phyloP scores from a whole-genome alignment of 306 rosid genomes.

The Alnus glutinosa region DNA sequence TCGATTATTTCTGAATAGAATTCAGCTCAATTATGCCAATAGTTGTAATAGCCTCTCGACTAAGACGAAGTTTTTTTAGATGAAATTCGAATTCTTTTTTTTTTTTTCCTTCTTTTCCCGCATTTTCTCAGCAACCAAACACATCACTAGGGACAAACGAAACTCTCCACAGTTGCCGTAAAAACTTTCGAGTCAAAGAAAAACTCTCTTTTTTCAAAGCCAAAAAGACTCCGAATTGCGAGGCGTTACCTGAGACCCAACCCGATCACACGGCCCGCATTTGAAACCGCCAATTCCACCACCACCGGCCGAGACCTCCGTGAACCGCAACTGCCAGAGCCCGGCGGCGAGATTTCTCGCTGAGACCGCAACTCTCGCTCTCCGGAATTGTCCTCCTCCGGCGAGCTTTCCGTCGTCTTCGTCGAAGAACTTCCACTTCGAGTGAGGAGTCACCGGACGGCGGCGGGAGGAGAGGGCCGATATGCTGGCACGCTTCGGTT shows the following conservation, averaged over 20 bases:
- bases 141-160: neutral
- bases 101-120: neutral
- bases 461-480: neutral
- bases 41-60: neutral
- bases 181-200: neutral
- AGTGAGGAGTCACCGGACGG: conserved; percentile 27
- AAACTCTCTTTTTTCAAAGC: neutral
- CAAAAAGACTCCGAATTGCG: neutral
- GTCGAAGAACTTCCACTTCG: conserved; percentile 24
- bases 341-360: conserved; percentile 71
- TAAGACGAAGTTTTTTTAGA: neutral
- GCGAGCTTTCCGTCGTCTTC: neutral
- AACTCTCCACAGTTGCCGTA: neutral
- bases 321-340: conserved; percentile 47
- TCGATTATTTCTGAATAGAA: neutral
- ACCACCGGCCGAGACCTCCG: conserved; percentile 24
- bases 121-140: neutral
- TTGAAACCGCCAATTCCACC: conserved; percentile 6
- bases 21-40: neutral
- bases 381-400: conserved; percentile 16
- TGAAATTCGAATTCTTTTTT: neutral
- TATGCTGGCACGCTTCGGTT: neutral
- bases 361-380: conserved; percentile 29
- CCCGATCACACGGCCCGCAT: conserved; percentile 1
- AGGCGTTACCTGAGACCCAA: conserved; percentile 32